Evolutionary conservation across 495 filamentous ascomycete species (phyloP).

Genomic region (Terfezia claveryi): DNA sequence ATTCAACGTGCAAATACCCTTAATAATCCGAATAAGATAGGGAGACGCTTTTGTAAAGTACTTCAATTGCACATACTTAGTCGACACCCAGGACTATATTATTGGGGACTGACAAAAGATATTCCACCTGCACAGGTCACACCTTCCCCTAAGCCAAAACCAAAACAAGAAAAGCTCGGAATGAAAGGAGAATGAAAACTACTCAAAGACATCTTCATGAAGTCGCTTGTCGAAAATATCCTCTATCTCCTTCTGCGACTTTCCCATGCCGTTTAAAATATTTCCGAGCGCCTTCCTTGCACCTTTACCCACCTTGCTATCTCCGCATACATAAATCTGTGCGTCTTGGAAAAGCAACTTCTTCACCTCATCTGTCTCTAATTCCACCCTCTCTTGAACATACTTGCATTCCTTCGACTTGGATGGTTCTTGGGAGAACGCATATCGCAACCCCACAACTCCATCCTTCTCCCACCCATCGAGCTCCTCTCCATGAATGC

Average conservation of each 20-base stretch:
- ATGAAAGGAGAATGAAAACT: no score
- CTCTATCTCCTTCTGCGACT: not conserved
- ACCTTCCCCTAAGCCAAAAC: no score
- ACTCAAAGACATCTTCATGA: no score
- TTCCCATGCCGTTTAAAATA: conserved; percentile 22
- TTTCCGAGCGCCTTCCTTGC: conserved; percentile 32
- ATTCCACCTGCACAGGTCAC: no score
- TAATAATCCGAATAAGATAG: no score
- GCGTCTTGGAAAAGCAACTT: conserved; percentile 36
- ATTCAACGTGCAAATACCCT: no score
- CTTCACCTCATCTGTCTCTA: conserved; percentile 29
- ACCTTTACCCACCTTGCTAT: conserved; percentile 35
- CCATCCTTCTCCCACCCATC: conserved; percentile 33
- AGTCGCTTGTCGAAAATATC: no score
- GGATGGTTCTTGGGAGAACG: conserved; percentile 28
- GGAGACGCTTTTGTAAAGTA: no score
- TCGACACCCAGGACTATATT: no score
- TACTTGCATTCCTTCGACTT: conserved; percentile 27
- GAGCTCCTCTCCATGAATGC: conserved; percentile 39
- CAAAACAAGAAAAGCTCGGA: no score
- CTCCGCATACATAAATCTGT: conserved; percentile 47
- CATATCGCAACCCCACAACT: conserved; percentile 34
- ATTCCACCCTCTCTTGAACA: conserved; percentile 40
- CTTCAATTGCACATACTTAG: no score
- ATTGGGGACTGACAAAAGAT: no score